Evolutionary conservation across 495 filamentous ascomycete species (phyloP).

Genomic region (Aspergillus hancockii): DNA sequence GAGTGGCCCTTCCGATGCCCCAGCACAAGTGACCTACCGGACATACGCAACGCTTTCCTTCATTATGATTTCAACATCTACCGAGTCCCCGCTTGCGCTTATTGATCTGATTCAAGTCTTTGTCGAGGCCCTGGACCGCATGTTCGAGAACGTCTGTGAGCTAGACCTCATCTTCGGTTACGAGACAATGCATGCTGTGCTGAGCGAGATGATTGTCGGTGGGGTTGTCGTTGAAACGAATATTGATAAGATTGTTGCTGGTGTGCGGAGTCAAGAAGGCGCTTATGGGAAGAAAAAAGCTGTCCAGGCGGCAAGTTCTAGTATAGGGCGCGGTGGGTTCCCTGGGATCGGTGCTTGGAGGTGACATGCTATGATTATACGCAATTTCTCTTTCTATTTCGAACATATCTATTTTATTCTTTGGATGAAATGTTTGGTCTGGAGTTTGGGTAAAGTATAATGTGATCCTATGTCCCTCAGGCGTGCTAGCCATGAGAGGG

Average conservation of each 20-base stretch:
- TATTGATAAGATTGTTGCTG: slow-evolving; percentile 81
- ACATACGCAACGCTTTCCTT: slow-evolving; percentile 98
- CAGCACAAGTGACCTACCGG: slow-evolving; percentile 95
- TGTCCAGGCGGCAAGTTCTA: slow-evolving; percentile 24
- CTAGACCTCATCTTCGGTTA: slow-evolving; percentile 98
- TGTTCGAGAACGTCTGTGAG: slow-evolving; percentile 99
- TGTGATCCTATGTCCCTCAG: not conserved
- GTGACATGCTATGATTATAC: slow-evolving; percentile 17
- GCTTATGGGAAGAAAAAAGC: slow-evolving; percentile 66
- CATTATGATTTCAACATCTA: slow-evolving; percentile 96
- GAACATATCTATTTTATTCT: not conserved
- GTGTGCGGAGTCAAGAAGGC: slow-evolving; percentile 80
- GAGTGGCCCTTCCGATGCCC: slow-evolving; percentile 75
- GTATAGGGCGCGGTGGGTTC: slow-evolving; percentile 39
- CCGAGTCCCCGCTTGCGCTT: slow-evolving; percentile 91
- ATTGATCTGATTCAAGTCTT: slow-evolving; percentile 98
- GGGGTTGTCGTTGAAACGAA: slow-evolving; percentile 95
- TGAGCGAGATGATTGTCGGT: slow-evolving; percentile 94
- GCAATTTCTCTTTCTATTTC: slow-evolving; percentile 7
- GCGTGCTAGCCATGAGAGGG: not conserved
- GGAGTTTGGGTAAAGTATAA: not conserved
- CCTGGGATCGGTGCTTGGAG: slow-evolving; percentile 47
- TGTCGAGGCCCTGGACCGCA: slow-evolving; percentile 87
- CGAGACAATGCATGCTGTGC: slow-evolving; percentile 88
- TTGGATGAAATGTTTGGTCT: not conserved